Base-by-base conservation (phyloP, 2,329 filamentous ascomycete species). In the Emmonsiellopsis sp. region DNA sequence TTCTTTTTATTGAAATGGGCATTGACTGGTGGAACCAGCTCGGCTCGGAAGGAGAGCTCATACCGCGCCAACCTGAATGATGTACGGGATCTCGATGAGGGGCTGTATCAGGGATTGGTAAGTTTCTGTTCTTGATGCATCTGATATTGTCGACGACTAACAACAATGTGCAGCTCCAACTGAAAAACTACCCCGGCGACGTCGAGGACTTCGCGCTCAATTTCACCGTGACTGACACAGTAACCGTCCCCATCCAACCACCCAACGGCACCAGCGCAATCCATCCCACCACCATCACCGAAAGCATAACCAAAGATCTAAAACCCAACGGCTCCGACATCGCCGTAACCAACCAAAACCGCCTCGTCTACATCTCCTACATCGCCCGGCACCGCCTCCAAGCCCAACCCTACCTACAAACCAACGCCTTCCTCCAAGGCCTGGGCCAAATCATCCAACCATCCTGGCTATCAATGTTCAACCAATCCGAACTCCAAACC, bases 1-100 rank as follows among this genome's bases (percentile, higher is more conserved):
- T 98, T 98, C 74, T 98, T 98, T 72, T 79, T 98, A 6, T 80
- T 95, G 55, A 96, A 97, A 67, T 98, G 93, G 93, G 83, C 90
- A 2, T 79, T 92, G 51, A 84, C 86, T 9, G 85, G 86, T 13
- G 83, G 81, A 4, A 71, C 73, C 26, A 78, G 79, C 13, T 77
- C 83, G 35, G 80, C 83, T 1, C 78, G 85, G 15, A 83, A 81
- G 59, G 86, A 83, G 67, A 80, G 81, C 9, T 80, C 82, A 8
- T 95, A 95, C 72, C 86, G 90, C 50, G 87, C 90, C n/a, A 95
- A 88, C 60, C 80, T 98, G 63, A 96, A 98, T 67, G 93, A 98
- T 64, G 76, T 98, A 31, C 84, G 89, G 57, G 92, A 97, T 65
- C 82, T 97, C 55, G 93, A 98, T 63, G 87, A 93, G 65, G 85